A percentile compares a stretch with the other conserved stretches of the same genome.
Conservation (phyloP, 768 basidiomycete genomes). For the Butyriboletus loyo region DNA sequence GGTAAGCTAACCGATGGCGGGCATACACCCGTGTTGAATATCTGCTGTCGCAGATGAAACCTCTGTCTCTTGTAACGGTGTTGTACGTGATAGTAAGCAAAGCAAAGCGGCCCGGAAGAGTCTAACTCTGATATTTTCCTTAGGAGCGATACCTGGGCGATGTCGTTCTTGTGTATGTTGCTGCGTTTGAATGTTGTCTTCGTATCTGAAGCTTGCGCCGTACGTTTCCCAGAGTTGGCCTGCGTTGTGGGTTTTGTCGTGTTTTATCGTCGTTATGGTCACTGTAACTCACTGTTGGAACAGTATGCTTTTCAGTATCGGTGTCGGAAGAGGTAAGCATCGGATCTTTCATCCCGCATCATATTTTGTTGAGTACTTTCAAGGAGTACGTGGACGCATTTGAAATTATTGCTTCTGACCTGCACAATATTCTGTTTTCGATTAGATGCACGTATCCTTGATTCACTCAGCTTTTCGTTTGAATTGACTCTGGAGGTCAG, state of each 20-base stretch:
- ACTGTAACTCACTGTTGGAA: neutral
- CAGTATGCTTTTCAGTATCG: slow-evolving; percentile 23
- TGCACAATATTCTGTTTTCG: neutral
- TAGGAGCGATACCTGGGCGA: slow-evolving; percentile 33
- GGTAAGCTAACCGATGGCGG: slow-evolving; percentile 14
- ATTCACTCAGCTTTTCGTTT: neutral
- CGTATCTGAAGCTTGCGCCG: slow-evolving; percentile 1
- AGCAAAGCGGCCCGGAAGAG: neutral
- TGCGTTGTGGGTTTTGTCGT: slow-evolving; percentile 17
- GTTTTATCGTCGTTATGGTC: neutral
- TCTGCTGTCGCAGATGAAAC: slow-evolving; percentile 20
- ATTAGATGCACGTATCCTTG: slow-evolving; percentile 20
- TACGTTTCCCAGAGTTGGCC: slow-evolving; percentile 10
- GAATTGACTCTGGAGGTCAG: slow-evolving; percentile 9
- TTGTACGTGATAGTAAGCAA: slow-evolving; percentile 26
- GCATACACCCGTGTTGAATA: neutral
- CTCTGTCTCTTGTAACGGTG: slow-evolving; percentile 23
- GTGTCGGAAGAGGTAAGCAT: slow-evolving; percentile 17
- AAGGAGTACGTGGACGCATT: slow-evolving; percentile 23
- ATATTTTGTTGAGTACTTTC: neutral
- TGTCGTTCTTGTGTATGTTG: slow-evolving; percentile 26
- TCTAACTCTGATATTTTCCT: neutral
- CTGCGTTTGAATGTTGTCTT: neutral
- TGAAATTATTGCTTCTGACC: neutral
- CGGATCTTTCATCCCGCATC: neutral